Conservation (phyloP, 495 filamentous ascomycete genomes). For the Aspergillus sparsus region DNA sequence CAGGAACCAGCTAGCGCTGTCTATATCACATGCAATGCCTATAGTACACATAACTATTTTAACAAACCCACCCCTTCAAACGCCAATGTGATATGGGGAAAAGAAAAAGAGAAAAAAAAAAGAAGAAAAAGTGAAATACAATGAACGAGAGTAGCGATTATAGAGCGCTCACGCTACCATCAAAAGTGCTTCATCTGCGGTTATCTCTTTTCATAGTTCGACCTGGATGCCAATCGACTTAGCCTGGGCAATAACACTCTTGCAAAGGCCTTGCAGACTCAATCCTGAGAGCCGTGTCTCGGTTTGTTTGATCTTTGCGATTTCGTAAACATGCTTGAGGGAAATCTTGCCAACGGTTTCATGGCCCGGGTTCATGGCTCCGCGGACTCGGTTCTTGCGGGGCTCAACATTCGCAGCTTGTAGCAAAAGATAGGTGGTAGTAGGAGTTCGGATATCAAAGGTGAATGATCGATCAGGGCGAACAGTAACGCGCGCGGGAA, state of each 20-base stretch:
- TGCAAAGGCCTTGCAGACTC: constrained; percentile 77
- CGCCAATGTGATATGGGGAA: constrained; percentile 28
- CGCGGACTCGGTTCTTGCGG: constrained; percentile 76
- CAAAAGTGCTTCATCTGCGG: constrained; percentile 1
- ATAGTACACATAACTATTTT: constrained; percentile 26
- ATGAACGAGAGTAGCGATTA: constrained; percentile 6
- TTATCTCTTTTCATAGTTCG: constrained; percentile 55
- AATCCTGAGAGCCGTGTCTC: constrained; percentile 82
- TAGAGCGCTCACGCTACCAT: constrained; percentile 19
- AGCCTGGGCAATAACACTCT: constrained; percentile 82
- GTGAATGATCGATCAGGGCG: constrained; percentile 90
- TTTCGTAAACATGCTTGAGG: constrained; percentile 97
- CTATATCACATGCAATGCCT: constrained; percentile 30
- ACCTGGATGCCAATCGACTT: constrained; percentile 86
- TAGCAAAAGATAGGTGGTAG: constrained; percentile 83
- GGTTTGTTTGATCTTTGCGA: constrained; percentile 90
- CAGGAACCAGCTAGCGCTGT: constrained; percentile 23
- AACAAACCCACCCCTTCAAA: constrained; percentile 26
- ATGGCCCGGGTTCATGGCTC: constrained; percentile 74
- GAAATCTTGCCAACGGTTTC: constrained; percentile 79
- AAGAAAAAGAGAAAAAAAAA: constrained; percentile 17
- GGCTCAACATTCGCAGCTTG: constrained; percentile 76
- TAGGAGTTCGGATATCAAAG: constrained; percentile 91
- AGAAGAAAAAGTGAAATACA: constrained; percentile 10
- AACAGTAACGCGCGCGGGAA: constrained; percentile 87